Percentiles rank a stretch among this genome's conserved stretches.
These are phyloP conservation scores for Fistulinella prunicolor DNA, from an alignment of 768 basidiomycete genomes.

Conservation along the genomic window DNA sequence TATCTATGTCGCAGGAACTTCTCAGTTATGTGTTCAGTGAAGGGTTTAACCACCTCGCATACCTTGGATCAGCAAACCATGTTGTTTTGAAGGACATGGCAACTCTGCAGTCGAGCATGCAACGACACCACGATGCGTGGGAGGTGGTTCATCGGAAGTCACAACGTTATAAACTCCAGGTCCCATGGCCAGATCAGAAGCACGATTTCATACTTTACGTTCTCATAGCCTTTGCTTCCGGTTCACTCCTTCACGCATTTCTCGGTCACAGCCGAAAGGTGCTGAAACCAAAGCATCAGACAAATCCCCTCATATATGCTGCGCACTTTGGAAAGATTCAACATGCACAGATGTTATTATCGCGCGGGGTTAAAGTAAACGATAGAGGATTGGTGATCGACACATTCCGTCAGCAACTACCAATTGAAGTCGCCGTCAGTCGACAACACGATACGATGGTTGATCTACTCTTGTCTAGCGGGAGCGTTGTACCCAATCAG, in stretches of 20 bases:
- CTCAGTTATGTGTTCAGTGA: slow-evolving; percentile 3
- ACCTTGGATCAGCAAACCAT: background rate
- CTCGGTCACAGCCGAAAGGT: background rate
- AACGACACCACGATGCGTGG: slow-evolving; percentile 1
- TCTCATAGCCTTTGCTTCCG: slow-evolving; percentile 4
- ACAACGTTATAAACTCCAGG: background rate
- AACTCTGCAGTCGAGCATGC: background rate
- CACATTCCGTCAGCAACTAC: background rate
- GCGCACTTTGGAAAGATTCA: slow-evolving; percentile 5
- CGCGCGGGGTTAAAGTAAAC: slow-evolving; percentile 2
- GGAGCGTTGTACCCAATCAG: slow-evolving; percentile 2
- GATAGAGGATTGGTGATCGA: slow-evolving; percentile 4
- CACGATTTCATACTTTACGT: slow-evolving; percentile 10
- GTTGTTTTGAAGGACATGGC: slow-evolving; percentile 3
- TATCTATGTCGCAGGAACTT: background rate
- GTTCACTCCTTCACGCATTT: slow-evolving; percentile 1
- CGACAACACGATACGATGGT: slow-evolving; percentile 2
- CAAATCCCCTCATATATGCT: slow-evolving; percentile 12
- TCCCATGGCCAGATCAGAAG: background rate
- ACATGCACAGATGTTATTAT: slow-evolving; percentile 2
- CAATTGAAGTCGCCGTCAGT: slow-evolving; percentile 8
- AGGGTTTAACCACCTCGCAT: slow-evolving; percentile 6
- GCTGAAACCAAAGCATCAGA: background rate
- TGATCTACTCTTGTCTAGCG: background rate
- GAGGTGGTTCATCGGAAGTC: background rate